phyloP scores from a whole-genome alignment of 129 eudicot species.

The Flaveria robusta region DNA sequence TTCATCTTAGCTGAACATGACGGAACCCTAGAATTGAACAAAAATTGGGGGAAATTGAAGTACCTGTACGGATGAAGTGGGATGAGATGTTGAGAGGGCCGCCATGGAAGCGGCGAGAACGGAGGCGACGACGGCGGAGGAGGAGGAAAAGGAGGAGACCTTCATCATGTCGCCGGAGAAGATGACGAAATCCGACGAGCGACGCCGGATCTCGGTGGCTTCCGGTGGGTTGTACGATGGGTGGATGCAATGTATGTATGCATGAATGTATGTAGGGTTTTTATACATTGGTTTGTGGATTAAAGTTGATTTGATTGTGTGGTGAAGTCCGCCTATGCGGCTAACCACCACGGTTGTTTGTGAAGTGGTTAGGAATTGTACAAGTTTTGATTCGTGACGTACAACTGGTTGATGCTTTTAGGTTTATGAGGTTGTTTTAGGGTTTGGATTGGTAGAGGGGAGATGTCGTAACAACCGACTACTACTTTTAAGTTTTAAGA shows the following conservation, averaged over 20 bases:
- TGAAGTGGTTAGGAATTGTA: not conserved
- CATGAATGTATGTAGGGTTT: not conserved
- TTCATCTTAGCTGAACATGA: not conserved
- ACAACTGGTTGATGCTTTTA: no score
- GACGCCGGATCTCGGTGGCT: slow-evolving; percentile 53
- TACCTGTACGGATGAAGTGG: slow-evolving; percentile 30
- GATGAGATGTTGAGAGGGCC: slow-evolving; percentile 41
- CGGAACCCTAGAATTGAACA: not conserved
- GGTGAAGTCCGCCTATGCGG: slow-evolving; percentile 36
- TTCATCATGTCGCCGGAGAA: slow-evolving; percentile 39
- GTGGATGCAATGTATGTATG: not conserved
- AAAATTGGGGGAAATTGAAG: slow-evolving; percentile 2
- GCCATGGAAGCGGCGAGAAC: slow-evolving; percentile 51
- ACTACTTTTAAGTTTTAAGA: no score
- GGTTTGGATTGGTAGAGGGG: no score
- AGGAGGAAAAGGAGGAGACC: slow-evolving; percentile 28
- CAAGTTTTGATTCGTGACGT: not conserved
- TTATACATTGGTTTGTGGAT: slow-evolving; percentile 9
- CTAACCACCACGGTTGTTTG: slow-evolving; percentile 14
- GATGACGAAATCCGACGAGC: slow-evolving; percentile 56
- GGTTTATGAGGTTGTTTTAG: no score
- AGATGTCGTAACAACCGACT: no score
- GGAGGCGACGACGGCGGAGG: slow-evolving; percentile 48
- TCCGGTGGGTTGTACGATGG: slow-evolving; percentile 6
- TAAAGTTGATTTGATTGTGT: slow-evolving; percentile 22